Percentiles rank a stretch among this genome's conserved stretches.
phyloP scores from a whole-genome alignment of 768 basidiomycete genomes.

The Collybiopsis luxurians region DNA sequence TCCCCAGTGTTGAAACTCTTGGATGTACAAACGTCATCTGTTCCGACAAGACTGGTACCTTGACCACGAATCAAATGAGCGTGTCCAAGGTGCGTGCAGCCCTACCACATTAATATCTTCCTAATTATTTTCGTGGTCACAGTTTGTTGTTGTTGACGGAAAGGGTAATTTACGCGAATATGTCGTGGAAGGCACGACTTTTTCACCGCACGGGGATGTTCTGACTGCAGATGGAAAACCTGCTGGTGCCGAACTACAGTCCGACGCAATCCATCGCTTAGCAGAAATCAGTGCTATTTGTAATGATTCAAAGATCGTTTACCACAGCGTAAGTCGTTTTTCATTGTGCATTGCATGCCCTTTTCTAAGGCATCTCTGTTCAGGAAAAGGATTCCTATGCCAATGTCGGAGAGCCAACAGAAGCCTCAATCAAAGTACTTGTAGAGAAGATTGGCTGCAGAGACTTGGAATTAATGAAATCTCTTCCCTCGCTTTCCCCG shows the following conservation, averaged over 20 bases:
- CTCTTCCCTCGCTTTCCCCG: conserved; percentile 54
- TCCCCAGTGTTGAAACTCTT: conserved; percentile 96
- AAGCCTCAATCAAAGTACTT: conserved; percentile 93
- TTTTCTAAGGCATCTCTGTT: background rate
- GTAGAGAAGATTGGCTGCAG: conserved; percentile 90
- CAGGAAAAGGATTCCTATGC: conserved; percentile 79
- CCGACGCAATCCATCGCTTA: conserved; percentile 75
- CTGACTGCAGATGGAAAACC: conserved; percentile 63
- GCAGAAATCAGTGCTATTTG: conserved; percentile 93
- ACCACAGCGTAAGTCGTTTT: conserved; percentile 56
- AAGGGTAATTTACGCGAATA: conserved; percentile 60
- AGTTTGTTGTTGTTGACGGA: conserved; percentile 73
- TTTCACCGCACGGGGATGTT: conserved; percentile 80
- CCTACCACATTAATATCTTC: background rate
- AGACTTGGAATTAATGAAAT: conserved; percentile 53
- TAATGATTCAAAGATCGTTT: conserved; percentile 91
- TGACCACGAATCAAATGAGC: conserved; percentile 98
- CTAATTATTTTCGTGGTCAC: background rate
- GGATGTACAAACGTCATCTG: conserved; percentile 99
- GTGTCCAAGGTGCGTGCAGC: conserved; percentile 64
- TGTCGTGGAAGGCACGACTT: conserved; percentile 88
- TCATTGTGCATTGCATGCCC: background rate
- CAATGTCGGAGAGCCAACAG: conserved; percentile 95
- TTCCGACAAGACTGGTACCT: conserved; percentile 96
- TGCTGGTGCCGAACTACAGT: conserved; percentile 51